Base-by-base conservation (phyloP, 2,329 filamentous ascomycete genomes). In the Pseudocercospora fijiensis region DNA sequence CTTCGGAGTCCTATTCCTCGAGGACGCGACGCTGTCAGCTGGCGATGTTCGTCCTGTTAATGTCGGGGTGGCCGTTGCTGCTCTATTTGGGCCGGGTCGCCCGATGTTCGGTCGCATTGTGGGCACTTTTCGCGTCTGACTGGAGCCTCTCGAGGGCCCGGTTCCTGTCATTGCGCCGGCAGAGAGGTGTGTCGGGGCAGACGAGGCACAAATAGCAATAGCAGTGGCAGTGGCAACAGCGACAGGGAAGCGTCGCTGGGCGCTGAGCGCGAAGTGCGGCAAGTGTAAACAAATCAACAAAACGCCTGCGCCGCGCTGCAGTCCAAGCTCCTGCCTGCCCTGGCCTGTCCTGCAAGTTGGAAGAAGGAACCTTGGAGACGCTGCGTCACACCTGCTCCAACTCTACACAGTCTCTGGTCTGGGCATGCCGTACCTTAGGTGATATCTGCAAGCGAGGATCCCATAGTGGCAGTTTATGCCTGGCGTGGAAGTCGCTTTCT, bases 11-110 rank as follows among this genome's bases (percentile, higher is more conserved):
- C 87, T 86, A 30, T 84, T 78, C 57, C 83, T 77, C 41, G 83
- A 78, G 3, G 90, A 89, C 58, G 84, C 83, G 22, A 91, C 75
- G 7, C 90, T 91, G 52, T 87, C 86, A 64, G 90, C 85, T 4
- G 92, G 91, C 4, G 93, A 94, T 11, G 83, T 79, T 27, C 88
- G 78, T 66, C 84, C 81, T 71, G 77, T 78, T 74, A 59, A 73
- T 56, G 77, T 74, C 62, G 80, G 80, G 64, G 80, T 80, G 37
- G 77, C 78, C 51, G 83, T 83, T 58, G 82, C 81, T 41, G 85
- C 81, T 69, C 76, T 62, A 61, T 66, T 74, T 7, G 69, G 64
- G 61, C 65, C 72, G 6, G 73, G 74, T 24, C 83, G 81, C 18
- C 78, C 76, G 41, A 80, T 73, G 24, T 85, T 83, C 37, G 83